Percentiles rank a stretch among this genome's conserved stretches.
Evolutionary conservation across 805 yeast genomes (phyloP).

Genomic region (Ogataea sp.): DNA sequence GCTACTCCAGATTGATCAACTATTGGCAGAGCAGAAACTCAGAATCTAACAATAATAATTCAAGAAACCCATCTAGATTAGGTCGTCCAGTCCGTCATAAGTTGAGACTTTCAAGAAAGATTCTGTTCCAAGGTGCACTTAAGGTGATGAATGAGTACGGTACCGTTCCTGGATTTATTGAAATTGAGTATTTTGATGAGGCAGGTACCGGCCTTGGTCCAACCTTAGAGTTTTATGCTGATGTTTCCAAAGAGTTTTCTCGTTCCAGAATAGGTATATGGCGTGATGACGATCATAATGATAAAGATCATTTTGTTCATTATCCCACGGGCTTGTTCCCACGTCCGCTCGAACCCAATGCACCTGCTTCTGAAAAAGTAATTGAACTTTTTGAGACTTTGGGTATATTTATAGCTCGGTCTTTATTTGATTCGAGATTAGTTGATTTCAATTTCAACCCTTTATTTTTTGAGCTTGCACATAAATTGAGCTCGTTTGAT

Average conservation of each 20-base stretch:
- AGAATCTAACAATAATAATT: slow-evolving; percentile 23
- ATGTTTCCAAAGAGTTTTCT: slow-evolving; percentile 69
- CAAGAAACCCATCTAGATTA: slow-evolving; percentile 30
- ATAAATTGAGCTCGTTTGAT: slow-evolving; percentile 11
- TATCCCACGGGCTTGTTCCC: slow-evolving; percentile 65
- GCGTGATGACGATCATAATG: slow-evolving; percentile 39
- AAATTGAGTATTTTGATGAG: slow-evolving; percentile 82
- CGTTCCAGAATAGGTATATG: slow-evolving; percentile 54
- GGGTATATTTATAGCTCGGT: slow-evolving; percentile 82
- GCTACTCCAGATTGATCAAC: slow-evolving; percentile 75
- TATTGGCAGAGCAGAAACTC: slow-evolving; percentile 58
- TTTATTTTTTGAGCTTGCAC: slow-evolving; percentile 58
- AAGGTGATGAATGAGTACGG: slow-evolving; percentile 74
- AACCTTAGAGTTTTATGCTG: slow-evolving; percentile 84
- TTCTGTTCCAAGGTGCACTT: slow-evolving; percentile 66
- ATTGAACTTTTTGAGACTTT: slow-evolving; percentile 51
- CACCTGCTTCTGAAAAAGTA: slow-evolving; percentile 31
- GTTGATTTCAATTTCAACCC: slow-evolving; percentile 75
- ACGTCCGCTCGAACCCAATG: slow-evolving; percentile 33
- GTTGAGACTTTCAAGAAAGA: slow-evolving; percentile 64
- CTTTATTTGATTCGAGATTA: slow-evolving; percentile 80
- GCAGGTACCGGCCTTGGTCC: slow-evolving; percentile 98
- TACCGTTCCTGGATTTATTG: slow-evolving; percentile 70
- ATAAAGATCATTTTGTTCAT: slow-evolving; percentile 27
- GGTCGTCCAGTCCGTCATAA: slow-evolving; percentile 79